Evolutionary conservation across 2,329 filamentous ascomycete genomes (phyloP).

Genomic region (Penicillium sp.): DNA sequence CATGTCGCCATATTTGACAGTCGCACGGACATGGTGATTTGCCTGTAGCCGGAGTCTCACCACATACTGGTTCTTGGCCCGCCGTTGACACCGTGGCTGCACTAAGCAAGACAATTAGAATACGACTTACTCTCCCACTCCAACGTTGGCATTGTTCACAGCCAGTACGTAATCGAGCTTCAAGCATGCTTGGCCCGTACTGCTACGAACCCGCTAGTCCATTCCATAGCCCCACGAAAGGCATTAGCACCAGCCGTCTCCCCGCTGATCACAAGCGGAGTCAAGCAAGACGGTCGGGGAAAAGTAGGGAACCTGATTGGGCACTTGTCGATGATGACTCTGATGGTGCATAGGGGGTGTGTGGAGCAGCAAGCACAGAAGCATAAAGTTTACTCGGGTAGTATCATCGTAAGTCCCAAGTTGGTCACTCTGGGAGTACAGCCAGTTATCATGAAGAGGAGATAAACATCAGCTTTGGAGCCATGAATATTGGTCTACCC

Average conservation of each 20-base stretch:
- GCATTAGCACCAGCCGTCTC: not conserved
- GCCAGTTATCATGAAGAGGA: slow-evolving; percentile 6
- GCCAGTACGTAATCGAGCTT: slow-evolving; percentile 5
- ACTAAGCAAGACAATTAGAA: not conserved
- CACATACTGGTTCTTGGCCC: not conserved
- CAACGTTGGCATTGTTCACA: slow-evolving; percentile 4
- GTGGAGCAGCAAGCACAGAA: slow-evolving; percentile 18
- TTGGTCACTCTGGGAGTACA: slow-evolving; percentile 6
- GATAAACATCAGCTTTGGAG: not conserved
- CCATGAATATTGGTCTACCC: not conserved
- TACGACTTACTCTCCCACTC: not conserved
- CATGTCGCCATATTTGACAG: not conserved
- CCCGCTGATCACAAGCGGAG: slow-evolving; percentile 12
- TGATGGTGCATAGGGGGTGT: not conserved
- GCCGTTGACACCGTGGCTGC: not conserved
- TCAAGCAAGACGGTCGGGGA: slow-evolving; percentile 12
- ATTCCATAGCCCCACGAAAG: not conserved
- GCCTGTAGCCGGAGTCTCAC: too few relatives aligned
- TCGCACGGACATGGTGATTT: not conserved
- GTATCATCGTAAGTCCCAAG: slow-evolving; percentile 20
- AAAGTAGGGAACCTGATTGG: slow-evolving; percentile 5
- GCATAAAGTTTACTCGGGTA: slow-evolving; percentile 29
- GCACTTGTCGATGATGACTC: not conserved
- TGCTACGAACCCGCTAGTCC: not conserved
- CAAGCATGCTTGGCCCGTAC: not conserved